Evolutionary conservation across 2,329 filamentous ascomycete species (phyloP).

Genomic region (Bisporella sp.): DNA sequence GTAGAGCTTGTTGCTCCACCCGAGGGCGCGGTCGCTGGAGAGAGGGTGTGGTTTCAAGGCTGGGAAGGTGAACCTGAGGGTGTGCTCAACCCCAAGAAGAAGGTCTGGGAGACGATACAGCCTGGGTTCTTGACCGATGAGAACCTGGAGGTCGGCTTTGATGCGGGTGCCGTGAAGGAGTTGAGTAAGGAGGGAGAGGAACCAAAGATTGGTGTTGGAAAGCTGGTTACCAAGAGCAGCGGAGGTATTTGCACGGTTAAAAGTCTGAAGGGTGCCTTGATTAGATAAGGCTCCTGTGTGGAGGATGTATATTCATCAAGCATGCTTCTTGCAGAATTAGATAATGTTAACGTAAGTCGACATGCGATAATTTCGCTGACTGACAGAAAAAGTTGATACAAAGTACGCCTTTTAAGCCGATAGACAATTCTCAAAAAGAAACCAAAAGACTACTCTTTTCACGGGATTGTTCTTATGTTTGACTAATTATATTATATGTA

Average conservation of each 20-base stretch:
- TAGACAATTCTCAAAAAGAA: no score
- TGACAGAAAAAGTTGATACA: neutral
- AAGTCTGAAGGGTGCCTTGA: conserved; percentile 70
- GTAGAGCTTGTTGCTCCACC: conserved; percentile 90
- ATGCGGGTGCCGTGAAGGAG: conserved; percentile 69
- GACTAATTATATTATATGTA: no score
- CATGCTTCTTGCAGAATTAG: neutral
- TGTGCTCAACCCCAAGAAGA: conserved; percentile 97
- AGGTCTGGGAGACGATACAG: conserved; percentile 96
- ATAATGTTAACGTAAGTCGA: neutral
- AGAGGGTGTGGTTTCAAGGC: conserved; percentile 87
- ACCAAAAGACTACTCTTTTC: no score
- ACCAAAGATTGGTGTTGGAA: conserved; percentile 38
- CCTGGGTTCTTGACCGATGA: conserved; percentile 91
- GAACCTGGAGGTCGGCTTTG: conserved; percentile 75
- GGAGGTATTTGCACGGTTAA: conserved; percentile 80
- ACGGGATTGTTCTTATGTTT: no score
- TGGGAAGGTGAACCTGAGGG: conserved; percentile 91
- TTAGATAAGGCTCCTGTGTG: conserved; percentile 51
- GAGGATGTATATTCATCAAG: no score
- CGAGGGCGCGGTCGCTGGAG: conserved; percentile 69
- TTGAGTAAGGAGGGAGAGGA: conserved; percentile 61
- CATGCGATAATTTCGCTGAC: neutral
- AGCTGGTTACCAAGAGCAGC: conserved; percentile 64
- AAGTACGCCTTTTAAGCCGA: no score